Evolutionary conservation across 805 yeast genomes (phyloP), one percentile per base, ranked within the genome.

Genomic region (Lipomyces mesembrius): DNA sequence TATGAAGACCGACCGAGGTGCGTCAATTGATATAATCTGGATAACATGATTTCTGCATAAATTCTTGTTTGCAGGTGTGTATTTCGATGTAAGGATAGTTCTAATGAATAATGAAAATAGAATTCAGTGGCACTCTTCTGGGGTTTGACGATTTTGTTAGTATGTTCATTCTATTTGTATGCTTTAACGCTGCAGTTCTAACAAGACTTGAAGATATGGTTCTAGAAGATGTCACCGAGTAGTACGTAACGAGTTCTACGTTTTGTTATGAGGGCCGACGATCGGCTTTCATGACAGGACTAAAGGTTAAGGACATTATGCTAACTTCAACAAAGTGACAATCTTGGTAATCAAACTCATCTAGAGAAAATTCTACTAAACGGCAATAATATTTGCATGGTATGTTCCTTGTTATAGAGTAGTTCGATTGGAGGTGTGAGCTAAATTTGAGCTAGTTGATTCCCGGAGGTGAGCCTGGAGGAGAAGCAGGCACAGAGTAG

Each of bases 81-180:
- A 14, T 37, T 37, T n/a, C n/a, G 35, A 14, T 57, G n/a, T 51
- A 29, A 37, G 43, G 20, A 49, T 17, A 14, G 29, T 32, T 20
- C 35, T 46, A 62, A 25, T 46, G 25, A 34, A 8, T 53, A 14
- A 2, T 46, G 83, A 57, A 81, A 78, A 68, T 22, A 76, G 98
- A 93, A 76, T 95, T 92, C 76, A 83, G 85, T n/a, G 99, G 99
- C 0, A 91, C 87, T 3, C 81, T 95, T 61, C 85, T 89, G 35
- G 98, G 98, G 0, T 94, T 94, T 77, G 99, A 95, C 77, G 98
- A 95, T 78, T 94, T 89, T 74, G 98, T 95, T 67, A 95, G 81
- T 73, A 75, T 70, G 80, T 68, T 3, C 14, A 52, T 27, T 57
- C 20, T 32, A 3, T 20, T 25, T 17, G n/a, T 35, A 43, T n/a